Evolutionary conservation across 495 filamentous ascomycete species (phyloP), one percentile per base, ranked within the genome.

Genomic region (Bathelium albidoporum): DNA sequence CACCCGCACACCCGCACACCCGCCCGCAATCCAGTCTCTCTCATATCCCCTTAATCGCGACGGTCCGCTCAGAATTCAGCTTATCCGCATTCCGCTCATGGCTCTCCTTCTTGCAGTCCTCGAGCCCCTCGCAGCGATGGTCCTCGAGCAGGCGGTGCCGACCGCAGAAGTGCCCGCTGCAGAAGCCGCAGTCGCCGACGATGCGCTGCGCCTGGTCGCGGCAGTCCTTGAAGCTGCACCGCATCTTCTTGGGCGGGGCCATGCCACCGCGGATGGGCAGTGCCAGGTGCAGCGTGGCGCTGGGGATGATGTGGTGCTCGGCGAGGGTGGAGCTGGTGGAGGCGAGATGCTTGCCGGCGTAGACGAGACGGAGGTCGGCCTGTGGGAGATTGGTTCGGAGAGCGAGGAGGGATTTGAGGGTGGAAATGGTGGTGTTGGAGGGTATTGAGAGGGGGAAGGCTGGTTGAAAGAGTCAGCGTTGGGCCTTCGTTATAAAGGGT

Each of bases 31-130:
- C n/a, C n/a, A n/a, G n/a, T n/a, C n/a, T n/a, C 14, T 39, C 5
- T 39, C 74, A 86, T 71, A 87, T 78, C 34, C 84, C 85, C 78
- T 81, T 85, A 64, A 88, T 82, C 39, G 81, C 85, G 29, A 81
- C 76, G 58, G 94, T 98, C 64, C 92, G 81, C 80, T 97, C 93
- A 45, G 84, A 82, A 74, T 96, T 90, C 72, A 97, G 78, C 80
- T 94, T 92, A 70, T 90, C 88, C 64, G 88, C 88, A 71, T 98
- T 98, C 59, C 89, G 84, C 73, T 93, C 91, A 75, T 95, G 89
- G 20, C 86, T 88, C 74, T 95, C 90, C 80, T 94, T 91, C 83
- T 96, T 97, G 82, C 91, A 96, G 77, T 96, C 87, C 77, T 97
- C 95, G 64, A 98, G 78, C n/a, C 91, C 91, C 63, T 81, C 83